Evolutionary conservation across 2,329 filamentous ascomycete genomes (phyloP).

Genomic region (Alternaria angustiovoidea): DNA sequence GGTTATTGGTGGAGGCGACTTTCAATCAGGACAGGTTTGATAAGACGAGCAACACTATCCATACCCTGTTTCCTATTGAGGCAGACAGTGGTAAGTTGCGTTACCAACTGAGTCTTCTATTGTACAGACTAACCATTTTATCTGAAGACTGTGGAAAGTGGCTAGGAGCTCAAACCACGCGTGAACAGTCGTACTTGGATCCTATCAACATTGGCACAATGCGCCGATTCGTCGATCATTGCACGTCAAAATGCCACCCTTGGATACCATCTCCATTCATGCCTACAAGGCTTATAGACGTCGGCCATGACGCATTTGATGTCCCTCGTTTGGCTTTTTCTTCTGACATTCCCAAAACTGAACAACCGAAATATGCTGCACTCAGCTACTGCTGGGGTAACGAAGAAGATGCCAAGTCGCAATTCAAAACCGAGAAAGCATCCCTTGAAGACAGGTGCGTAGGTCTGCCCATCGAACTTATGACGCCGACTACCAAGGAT

Average conservation of each 20-base stretch:
- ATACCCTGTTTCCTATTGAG: too few relatives aligned
- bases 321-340: not conserved
- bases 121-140: accelerated
- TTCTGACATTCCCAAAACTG: too few relatives aligned
- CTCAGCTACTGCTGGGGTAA: not conserved
- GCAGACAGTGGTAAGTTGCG: too few relatives aligned
- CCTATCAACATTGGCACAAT: accelerated
- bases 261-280: not conserved
- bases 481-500: not conserved
- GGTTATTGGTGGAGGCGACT: too few relatives aligned
- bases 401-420: not conserved
- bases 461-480: not conserved
- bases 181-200: not conserved
- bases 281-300: not conserved
- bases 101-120: accelerated
- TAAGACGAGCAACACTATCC: too few relatives aligned
- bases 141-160: not conserved
- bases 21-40: too few relatives aligned
- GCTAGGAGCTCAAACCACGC: not conserved
- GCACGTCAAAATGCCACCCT: not conserved
- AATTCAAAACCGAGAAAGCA: not conserved
- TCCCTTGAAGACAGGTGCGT: not conserved
- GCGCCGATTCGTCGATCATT: not conserved
- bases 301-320: not conserved
- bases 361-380: not conserved